Base-by-base conservation (phyloP, 1,139 yeast species). In the Hyphopichia pseudoburtonii region DNA sequence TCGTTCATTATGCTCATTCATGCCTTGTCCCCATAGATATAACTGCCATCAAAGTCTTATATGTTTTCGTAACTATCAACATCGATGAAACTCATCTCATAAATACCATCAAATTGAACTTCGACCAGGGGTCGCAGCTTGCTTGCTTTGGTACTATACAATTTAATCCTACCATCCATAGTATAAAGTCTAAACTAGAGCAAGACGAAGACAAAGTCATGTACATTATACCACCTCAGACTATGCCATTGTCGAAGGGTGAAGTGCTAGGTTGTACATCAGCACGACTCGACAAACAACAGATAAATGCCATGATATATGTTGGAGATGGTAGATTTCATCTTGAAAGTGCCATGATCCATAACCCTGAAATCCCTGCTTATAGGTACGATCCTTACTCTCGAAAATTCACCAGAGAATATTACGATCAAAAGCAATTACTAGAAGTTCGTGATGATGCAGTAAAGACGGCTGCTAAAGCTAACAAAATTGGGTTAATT, bases 261-360 rank as follows among this genome's bases (percentile, higher is more conserved):
- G 99, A 92, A 58, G 96, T 94, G 0, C 68, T 92, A 18, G 99
- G 99, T 0, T 92, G 99, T 58, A 92, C 98, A 0, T 87, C 97
- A 0, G 95, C 96, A 15, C 66, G 87, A 43, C 64, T 92, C 30
- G 81, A 82, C 46, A 69, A 73, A 26, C 67, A 70, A 3, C 82
- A 78, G 30, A 74, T 78, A 32, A 80, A 80, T 48, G 95, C 92
- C 0, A 87, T 90, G 80, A 75, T 92, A 3, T 92, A 92, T 54
- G 73, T 92, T 22, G 99, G 99, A 24, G 99, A 92, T 60, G 99
- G 99, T 9, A 67, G 98, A 39, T 92, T 92, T 64, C 99, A 92
- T 61, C 67, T 92, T 33, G 99, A 92, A 58, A 82, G 95, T 38
- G 89, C 97, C 5, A 90, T 92, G 98, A 92, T 92, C 43, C 97